Evolutionary conservation across 306 rosid species (phyloP), one percentile per base, ranked within the genome.

Genomic region (Chamaecrista fasciculata): DNA sequence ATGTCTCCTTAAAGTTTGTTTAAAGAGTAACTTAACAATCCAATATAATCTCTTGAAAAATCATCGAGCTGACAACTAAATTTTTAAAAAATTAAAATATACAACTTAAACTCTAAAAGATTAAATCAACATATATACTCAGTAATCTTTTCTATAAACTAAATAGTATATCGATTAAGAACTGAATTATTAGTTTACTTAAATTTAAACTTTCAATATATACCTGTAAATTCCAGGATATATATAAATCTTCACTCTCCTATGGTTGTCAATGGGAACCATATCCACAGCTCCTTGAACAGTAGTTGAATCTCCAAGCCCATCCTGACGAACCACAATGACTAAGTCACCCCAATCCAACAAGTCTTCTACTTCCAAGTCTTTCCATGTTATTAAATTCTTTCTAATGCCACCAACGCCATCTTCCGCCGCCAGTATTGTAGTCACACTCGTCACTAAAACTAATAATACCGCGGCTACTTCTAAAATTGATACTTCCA

Each of bases 261-360:
- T 11, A 2, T 69, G 44, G 39, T 91, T 88, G 59, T 70, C 34
- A 4, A 76, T 53, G 1, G 89, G 89, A 66, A 88, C 86, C 86
- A 86, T 59, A 16, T 91, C 83, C 11, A 88, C 79, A 9, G 95
- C 97, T 28, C 84, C 95, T 78, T 88, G 95, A 80, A 91, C 84
- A 8, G 95, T 91, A 1, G 50, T 33, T 48, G 92, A 91, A 44
- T 91, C 74, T 61, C 97, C 96, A 5, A 49, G 37, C 11, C 91
- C 87, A 44, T 55, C 70, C 11, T 77, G 75, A 71, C 86, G 87
- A 1, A 91, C 97, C 39, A 88, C 90, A 2, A 91, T 81, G 9
- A 86, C 48, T 25, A 67, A 14, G 1, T 68, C 76, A 33, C 66
- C 72, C 34, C 15, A 10, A 12, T 12, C 5, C 11, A 59, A 33